Base-by-base conservation (phyloP, 768 basidiomycete species). In the Gloeostereum incarnatum region DNA sequence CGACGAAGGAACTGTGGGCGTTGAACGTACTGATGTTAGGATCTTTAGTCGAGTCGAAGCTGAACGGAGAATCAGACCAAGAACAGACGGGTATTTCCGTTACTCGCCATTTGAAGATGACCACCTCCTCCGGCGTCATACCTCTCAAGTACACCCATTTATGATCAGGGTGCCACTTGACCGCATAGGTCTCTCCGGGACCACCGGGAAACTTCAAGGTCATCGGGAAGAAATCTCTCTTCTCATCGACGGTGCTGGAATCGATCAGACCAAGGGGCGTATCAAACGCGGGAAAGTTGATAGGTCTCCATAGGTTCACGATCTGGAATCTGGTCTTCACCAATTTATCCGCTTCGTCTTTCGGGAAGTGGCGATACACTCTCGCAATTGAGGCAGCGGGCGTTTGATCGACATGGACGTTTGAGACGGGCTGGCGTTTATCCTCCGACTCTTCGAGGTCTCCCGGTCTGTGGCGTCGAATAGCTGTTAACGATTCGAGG, bases 251-350 rank as follows among this genome's bases (percentile, higher is more conserved):
- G 31, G 52, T 55, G 14, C 66, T 44, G 45, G 57, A 69, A 44
- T 71, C 66, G 36, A 62, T 63, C 5, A 67, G 41, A 2, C 59
- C 59, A 3, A 70, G 55, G 1, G 68, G 68, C 45, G 47, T 56
- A 44, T 68, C 64, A 8, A 49, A 39, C 1, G 62, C 67, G 1
- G 59, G 50, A 40, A 64, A 46, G 5, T 44, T 38, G 32, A 71
- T 66, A 2, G 68, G 68, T 10, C 67, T 52, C 68, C 68, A 69
- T 36, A 70, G 52, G 42, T 70, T 70, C 45, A 71, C 60, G 20
- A 71, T 65, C 31, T 68, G 66, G 49, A 65, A 67, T 6, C 67
- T 59, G n/a, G 55, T 45, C 37, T 57, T 48, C 27, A 66, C 51
- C 17, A 66, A 55, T 14, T 44, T 52, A 26, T 56, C 56, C 4